Evolutionary conservation across 2,329 filamentous ascomycete species (phyloP).

Genomic region (Diplodia scrobiculata): DNA sequence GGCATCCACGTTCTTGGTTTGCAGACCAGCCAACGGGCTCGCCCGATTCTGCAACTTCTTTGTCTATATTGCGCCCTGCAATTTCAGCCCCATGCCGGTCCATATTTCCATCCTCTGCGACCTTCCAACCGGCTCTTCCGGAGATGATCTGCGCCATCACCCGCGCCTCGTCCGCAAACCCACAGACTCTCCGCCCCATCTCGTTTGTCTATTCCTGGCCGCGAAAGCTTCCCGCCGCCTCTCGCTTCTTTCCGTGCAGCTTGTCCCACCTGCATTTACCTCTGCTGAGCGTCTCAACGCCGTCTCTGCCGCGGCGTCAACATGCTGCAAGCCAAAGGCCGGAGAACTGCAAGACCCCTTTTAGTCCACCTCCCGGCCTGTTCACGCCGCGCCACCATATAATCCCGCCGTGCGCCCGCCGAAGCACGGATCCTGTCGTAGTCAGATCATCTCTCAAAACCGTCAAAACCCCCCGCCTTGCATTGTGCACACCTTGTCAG

Average conservation of each 20-base stretch:
- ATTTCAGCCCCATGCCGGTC: conserved; percentile 18
- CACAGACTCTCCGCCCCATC: neutral
- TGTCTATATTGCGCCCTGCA: conserved; percentile 7
- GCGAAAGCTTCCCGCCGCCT: conserved; percentile 1
- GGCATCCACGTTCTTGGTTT: neutral
- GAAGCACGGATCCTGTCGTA: conserved; percentile 11
- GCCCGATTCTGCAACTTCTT: conserved; percentile 4
- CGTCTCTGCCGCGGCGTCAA: neutral
- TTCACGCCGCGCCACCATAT: conserved; percentile 1
- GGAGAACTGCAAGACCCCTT: neutral
- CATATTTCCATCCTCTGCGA: conserved; percentile 9
- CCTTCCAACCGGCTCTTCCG: conserved; percentile 4
- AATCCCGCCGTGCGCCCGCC: conserved; percentile 8
- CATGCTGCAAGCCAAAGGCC: conserved; percentile 3
- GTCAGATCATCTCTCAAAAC: conserved; percentile 18
- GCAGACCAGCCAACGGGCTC: neutral
- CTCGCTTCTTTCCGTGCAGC: neutral
- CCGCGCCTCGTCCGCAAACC: neutral
- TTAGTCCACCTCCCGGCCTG: neutral
- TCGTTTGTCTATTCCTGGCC: conserved; percentile 11
- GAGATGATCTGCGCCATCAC: conserved; percentile 13
- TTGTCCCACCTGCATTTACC: neutral
- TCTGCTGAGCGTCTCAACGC: neutral
- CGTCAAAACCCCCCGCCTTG: neutral
- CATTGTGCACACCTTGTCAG: neutral